A percentile compares a stretch with the other conserved stretches of the same genome.
Evolutionary conservation across 1,139 yeast genomes (phyloP).

Genomic region (Blastobotrys arbuscula): DNA sequence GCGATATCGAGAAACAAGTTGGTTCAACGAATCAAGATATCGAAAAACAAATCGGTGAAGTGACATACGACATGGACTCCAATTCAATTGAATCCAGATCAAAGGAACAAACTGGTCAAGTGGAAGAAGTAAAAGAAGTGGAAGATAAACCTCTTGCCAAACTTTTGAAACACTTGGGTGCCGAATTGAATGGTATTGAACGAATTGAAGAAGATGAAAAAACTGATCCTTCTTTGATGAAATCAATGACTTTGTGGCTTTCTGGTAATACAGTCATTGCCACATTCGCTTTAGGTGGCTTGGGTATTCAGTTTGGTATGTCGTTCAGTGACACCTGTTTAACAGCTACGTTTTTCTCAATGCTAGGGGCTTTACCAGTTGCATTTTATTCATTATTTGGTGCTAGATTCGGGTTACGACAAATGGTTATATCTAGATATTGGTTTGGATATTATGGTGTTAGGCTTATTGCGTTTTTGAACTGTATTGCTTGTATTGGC

Average conservation of each 20-base stretch:
- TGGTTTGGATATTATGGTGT: conserved; percentile 71
- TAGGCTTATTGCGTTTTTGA: conserved; percentile 71
- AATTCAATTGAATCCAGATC: too few species aligned
- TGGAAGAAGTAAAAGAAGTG: too few species aligned
- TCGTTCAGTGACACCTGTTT: conserved; percentile 64
- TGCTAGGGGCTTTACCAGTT: conserved; percentile 70
- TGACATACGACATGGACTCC: too few species aligned
- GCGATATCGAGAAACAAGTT: too few species aligned
- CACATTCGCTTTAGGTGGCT: conserved; percentile 72
- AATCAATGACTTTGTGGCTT: conserved; percentile 87
- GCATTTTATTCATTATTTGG: conserved; percentile 83
- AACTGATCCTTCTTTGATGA: conserved; percentile 54
- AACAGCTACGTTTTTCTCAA: conserved; percentile 62
- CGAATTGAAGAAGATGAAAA: conserved; percentile 63
- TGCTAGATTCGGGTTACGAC: conserved; percentile 80
- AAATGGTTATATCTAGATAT: conserved; percentile 75
- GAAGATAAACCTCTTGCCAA: too few species aligned
- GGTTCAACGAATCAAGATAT: too few species aligned
- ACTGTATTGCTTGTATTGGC: conserved; percentile 83
- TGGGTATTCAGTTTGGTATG: conserved; percentile 53
- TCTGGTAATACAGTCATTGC: conserved; percentile 89
- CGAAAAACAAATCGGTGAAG: too few species aligned
- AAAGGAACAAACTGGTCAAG: too few species aligned
- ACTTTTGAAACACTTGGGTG: conserved; percentile 18
- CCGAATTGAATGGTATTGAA: conserved; percentile 66